Evolutionary conservation across 2,329 filamentous ascomycete genomes (phyloP).

Genomic region (Phoma sp.): DNA sequence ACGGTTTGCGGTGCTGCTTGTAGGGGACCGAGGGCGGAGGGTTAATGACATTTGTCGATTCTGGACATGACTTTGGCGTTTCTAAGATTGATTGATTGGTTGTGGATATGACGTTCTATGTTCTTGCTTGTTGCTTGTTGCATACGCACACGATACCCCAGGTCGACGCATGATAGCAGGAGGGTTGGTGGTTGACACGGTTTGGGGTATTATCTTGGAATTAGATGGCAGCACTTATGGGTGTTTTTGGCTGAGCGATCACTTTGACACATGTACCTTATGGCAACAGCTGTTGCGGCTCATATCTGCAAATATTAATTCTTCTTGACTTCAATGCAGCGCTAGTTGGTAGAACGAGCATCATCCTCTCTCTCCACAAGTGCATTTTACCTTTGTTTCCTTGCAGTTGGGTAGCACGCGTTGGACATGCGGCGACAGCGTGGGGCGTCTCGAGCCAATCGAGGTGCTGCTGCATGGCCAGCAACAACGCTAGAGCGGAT

Average conservation of each 20-base stretch:
- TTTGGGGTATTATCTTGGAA: constrained; percentile 23
- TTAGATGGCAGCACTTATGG: constrained; percentile 20
- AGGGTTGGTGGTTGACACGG: constrained; percentile 12
- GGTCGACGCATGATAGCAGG: constrained; percentile 37
- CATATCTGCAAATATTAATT: constrained; percentile 19
- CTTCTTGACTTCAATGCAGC: constrained; percentile 2
- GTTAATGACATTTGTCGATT: constrained; percentile 43
- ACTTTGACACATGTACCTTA: constrained; percentile 30
- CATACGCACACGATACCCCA: constrained; percentile 46
- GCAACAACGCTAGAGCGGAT: constrained; percentile 25
- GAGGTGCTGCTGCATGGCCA: constrained; percentile 22
- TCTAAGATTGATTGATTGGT: constrained; percentile 27
- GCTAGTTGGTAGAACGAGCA: background rate
- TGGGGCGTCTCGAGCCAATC: constrained; percentile 4
- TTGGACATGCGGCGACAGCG: background rate
- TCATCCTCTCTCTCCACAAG: background rate
- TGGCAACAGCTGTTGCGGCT: constrained; percentile 14
- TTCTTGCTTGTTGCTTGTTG: constrained; percentile 44
- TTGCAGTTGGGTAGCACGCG: background rate
- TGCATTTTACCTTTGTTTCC: background rate
- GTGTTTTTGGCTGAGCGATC: constrained; percentile 27
- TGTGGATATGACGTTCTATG: constrained; percentile 26
- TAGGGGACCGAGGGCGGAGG: constrained; percentile 26
- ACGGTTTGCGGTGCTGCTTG: constrained; percentile 35
- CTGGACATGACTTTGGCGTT: constrained; percentile 36